A percentile compares a stretch with the other conserved stretches of the same genome.
These are phyloP conservation scores for Fusarium burgessii DNA, from an alignment of 2,329 filamentous ascomycete species.

Conservation along the genomic window DNA sequence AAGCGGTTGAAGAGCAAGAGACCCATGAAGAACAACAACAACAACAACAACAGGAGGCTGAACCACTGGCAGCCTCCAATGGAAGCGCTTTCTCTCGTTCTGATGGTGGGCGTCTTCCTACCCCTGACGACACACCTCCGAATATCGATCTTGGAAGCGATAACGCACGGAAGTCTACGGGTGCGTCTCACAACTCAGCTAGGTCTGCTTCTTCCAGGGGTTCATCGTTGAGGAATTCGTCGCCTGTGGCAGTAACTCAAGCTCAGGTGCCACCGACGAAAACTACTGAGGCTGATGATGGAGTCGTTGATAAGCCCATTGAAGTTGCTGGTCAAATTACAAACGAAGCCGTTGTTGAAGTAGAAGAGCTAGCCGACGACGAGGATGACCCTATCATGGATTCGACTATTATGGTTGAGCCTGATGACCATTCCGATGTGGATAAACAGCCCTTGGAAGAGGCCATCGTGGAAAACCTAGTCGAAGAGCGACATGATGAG, in stretches of 20 bases:
- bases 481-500: constrained; percentile 23
- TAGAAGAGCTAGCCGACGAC: constrained; percentile 1
- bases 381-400: constrained; percentile 12
- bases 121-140: constrained; percentile 65
- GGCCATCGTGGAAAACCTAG: constrained; percentile 17
- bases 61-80: constrained; percentile 43
- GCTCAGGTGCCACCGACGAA: constrained; percentile 9
- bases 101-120: constrained; percentile 61
- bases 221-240: constrained; percentile 5
- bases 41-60: constrained; percentile 23
- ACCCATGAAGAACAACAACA: constrained; percentile 20
- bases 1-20: constrained; percentile 16
- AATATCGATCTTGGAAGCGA: constrained; percentile 47
- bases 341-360: constrained; percentile 15
- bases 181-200: constrained; percentile 20
- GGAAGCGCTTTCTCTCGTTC: constrained; percentile 52
- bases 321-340: constrained; percentile 7
- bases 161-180: constrained; percentile 37
- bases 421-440: constrained; percentile 6
- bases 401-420: constrained; percentile 19
- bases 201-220: constrained; percentile 15
- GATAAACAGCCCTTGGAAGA: constrained; percentile 27
- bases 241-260: constrained; percentile 6
- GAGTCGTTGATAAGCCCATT: constrained; percentile 9
- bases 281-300: constrained; percentile 33